phyloP scores from a whole-genome alignment of 108 stramenopile genomes.

The Pseudonitzschia delicatissima region DNA sequence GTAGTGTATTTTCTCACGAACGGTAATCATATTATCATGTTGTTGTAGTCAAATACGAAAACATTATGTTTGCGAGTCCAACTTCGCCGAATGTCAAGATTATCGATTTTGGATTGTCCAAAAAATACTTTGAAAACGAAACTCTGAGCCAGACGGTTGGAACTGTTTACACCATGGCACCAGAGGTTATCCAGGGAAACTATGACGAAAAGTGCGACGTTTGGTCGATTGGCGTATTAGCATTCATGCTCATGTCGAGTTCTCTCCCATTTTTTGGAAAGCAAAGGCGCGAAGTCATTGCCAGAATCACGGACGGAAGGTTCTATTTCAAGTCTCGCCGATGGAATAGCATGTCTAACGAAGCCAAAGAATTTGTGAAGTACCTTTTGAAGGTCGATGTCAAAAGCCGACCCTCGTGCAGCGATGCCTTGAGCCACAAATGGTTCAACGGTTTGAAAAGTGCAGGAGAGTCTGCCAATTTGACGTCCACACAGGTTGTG shows the following conservation, averaged over 20 bases:
- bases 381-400: slow-evolving; percentile 36
- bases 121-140: slow-evolving; percentile 42
- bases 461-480: slow-evolving; percentile 10
- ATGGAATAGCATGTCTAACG: slow-evolving; percentile 41
- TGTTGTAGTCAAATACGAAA: slow-evolving; percentile 49
- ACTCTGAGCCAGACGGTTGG: slow-evolving; percentile 65
- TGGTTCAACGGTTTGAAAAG: slow-evolving; percentile 26
- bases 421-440: slow-evolving; percentile 36
- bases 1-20: neutral
- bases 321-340: slow-evolving; percentile 42
- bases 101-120: slow-evolving; percentile 80
- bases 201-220: slow-evolving; percentile 63
- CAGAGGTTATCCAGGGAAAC: slow-evolving; percentile 73
- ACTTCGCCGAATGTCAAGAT: slow-evolving; percentile 36
- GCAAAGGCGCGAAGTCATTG: slow-evolving; percentile 45
- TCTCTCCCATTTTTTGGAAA: slow-evolving; percentile 74
- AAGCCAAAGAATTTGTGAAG: slow-evolving; percentile 49
- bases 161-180: slow-evolving; percentile 80
- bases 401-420: slow-evolving; percentile 37
- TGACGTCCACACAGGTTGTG: slow-evolving; percentile 2
- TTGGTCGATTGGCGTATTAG: slow-evolving; percentile 78
- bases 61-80: slow-evolving; percentile 64
- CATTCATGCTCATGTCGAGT: slow-evolving; percentile 69
- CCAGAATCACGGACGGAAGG: slow-evolving; percentile 41
- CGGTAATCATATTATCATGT: too few species aligned